phyloP scores from a whole-genome alignment of 768 basidiomycete genomes.

The Phanerochaete carnosa region DNA sequence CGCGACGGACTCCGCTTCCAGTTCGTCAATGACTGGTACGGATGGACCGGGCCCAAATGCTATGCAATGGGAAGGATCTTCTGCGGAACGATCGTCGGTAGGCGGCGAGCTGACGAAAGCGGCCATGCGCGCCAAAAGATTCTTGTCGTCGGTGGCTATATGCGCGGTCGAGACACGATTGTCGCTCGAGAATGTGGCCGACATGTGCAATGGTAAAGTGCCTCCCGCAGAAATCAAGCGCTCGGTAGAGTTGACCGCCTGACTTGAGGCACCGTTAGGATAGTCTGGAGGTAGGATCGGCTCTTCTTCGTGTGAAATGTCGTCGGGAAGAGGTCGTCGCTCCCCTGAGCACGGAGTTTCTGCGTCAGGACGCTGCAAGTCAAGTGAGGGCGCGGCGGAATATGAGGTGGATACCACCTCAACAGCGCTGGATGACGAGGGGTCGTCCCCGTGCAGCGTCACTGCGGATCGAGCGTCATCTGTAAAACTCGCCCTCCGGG shows the following conservation, averaged over 20 bases:
- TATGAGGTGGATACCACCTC: background rate
- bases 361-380: background rate
- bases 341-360: constrained; percentile 2
- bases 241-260: background rate
- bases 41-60: background rate
- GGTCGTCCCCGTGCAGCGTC: background rate
- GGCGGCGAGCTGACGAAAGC: constrained; percentile 25
- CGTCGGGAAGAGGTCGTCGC: background rate
- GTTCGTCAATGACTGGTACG: constrained; percentile 19
- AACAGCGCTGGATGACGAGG: constrained; percentile 10
- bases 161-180: constrained; percentile 15
- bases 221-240: background rate
- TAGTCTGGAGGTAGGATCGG: constrained; percentile 10
- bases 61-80: background rate
- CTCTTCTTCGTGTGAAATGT: background rate
- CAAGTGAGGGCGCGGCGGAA: background rate
- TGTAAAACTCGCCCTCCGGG: background rate
- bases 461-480: background rate
- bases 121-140: constrained; percentile 28
- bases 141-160: constrained; percentile 36
- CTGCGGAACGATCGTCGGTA: background rate
- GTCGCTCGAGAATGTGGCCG: background rate
- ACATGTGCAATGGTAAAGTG: background rate
- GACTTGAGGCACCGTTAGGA: background rate
- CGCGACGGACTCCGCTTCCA: constrained; percentile 3